Evolutionary conservation across 1,139 yeast species (phyloP), one percentile per base, ranked within the genome.

Genomic region (Blastobotrys elegans): DNA sequence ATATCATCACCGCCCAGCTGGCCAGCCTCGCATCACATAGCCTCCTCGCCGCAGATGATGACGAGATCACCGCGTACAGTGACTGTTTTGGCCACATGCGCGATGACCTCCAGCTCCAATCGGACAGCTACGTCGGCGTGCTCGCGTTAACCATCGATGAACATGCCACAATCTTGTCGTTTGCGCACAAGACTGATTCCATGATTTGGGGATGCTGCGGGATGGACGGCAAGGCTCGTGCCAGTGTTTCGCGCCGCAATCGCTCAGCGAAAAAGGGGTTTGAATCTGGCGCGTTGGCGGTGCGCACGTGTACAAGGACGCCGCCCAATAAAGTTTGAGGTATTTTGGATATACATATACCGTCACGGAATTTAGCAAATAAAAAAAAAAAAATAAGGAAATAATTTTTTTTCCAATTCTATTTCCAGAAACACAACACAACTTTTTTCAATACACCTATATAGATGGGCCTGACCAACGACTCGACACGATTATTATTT

Each of bases 1-100:
- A 68, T 48, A 66, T 68, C 21, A 55, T 58, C 13, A 43, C 56
- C 6, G 20, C 54, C 11, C 53, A 57, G 13, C 53, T 67, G 32
- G 66, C 70, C 1, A 21, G 43, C n/a, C 33, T 32, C 14, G 29
- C 46, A 11, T 48, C 52, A 30, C 36, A 39, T 2, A 39, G 21
- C 2, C 41, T 48, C 7, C 20, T 40, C 16, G 17, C 30, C 4
- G 22, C 26, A 20, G 34, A 34, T 42, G 41, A 31, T 6, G 49
- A 47, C 37, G 53, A 50, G 27, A 27, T 16, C 4, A 46, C 22
- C 2, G 50, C 49, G 1, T 40, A 33, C 33, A 26, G 21, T 8
- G 20, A 31, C 5, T 26, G 46, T 14, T 39, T 51, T 27, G 20
- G 16, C 7, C 30, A 32, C 2, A 39, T 33, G 4, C 10, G 21